Base-by-base conservation (phyloP, 148 eudicot species). In the Limonium bicolor region DNA sequence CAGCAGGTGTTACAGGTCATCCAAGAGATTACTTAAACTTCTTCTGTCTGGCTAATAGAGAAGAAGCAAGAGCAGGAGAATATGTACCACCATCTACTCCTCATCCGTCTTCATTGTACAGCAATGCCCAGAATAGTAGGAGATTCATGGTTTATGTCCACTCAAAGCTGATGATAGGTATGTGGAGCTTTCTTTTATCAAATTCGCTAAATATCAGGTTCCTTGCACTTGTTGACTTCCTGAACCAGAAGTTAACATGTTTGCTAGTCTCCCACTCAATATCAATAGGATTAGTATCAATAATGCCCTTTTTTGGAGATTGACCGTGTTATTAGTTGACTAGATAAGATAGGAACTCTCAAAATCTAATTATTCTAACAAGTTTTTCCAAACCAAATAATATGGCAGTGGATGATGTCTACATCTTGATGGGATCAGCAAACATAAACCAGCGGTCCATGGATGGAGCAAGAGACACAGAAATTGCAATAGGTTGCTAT, bases 131-230 rank as follows among this genome's bases (percentile, higher is more conserved):
- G 62, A 66, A 51, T 45, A 68, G 69, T 5, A 57, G 99, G 64
- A 64, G 99, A 59, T 90, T 90, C 69, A 85, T 90, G 99, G 60
- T 84, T 28, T 85, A 90, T 52, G 88, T 90, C 34, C 99, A 90
- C 70, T 85, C 99, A 50, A 90, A 90, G 71, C 60, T 85, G 42
- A 80, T 85, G 99, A 90, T 85, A 66, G 95, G 95, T 90, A 84
- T 19, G 53, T 24, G 31, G 27, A 2, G 7, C 22, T 16, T 5
- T 20, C 15, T 18, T 26, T 6, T 40, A 2, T 40, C 2, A 32
- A 2, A 2, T 32, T 32, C 36, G 11, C 5, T 15, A 32, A 12
- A 32, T 32, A 15, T 32, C 14, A 2, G 2, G 13, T 5, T 32
- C 14, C 36, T 32, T 32, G 13, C 36, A 10, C 14, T 1, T 32